Base-by-base conservation (phyloP, 2,329 filamentous ascomycete species). In the Cordyceps fumosorosea region DNA sequence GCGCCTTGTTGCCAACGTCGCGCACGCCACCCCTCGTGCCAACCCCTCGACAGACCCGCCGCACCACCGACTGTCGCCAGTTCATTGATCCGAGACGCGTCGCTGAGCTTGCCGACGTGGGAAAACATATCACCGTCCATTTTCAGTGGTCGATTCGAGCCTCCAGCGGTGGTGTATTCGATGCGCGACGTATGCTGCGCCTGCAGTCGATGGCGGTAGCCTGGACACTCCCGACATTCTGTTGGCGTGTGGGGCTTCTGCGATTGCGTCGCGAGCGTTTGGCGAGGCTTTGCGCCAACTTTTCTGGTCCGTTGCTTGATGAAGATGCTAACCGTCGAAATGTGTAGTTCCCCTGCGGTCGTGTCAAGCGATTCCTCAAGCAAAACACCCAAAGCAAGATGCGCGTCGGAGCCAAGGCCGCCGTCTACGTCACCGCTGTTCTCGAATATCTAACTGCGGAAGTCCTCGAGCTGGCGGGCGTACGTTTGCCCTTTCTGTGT, bases 331-430 rank as follows among this genome's bases (percentile, higher is more conserved):
- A 74, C 64, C 34, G 51, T 51, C 3, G 18, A 53, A 18, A 47
- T 55, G 37, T 61, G 67, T 64, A 99, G 95, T 99, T 99, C 77
- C 95, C 95, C 65, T 99, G 95, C 77, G 95, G 95, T 80, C 95
- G 95, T 89, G 95, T 99, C 79, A 99, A 99, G 89, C 93, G 95
- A 81, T 98, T 98, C 82, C 84, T 99, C 75, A 97, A 98, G 86
- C 92, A 91, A 78, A 97, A 97, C 81, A 98, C 95, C 56, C 95
- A 98, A 76, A 96, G 97, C 81, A 98, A 98, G 84, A 98, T 97
- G 91, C 93, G 95, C 79, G 96, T 99, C 69, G 95, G 95, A 71
- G 95, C 93, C 73, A 98, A 98, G 84, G 95, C 95, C 67, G 93
- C 95, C 68, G 95, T 99, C 71, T 99, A 99, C 76, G 91, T 98